Evolutionary conservation across 495 filamentous ascomycete genomes (phyloP), one percentile per base, ranked within the genome.

Genomic region (Aspergillus saccharolyticus): DNA sequence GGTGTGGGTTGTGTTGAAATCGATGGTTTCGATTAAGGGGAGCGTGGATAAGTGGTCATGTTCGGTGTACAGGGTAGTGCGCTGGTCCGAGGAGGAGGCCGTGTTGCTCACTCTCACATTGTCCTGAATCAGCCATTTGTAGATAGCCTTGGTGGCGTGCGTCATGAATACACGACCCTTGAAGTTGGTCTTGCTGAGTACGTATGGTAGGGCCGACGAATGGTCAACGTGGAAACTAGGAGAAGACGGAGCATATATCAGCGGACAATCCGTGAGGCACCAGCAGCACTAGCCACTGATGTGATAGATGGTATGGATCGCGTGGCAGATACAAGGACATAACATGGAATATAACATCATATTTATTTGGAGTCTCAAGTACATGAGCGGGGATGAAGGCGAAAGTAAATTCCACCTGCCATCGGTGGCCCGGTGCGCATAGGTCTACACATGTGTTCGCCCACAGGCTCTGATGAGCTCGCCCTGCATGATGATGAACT

Each of bases 121-220:
- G 74, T 98, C 94, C 70, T 96, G 91, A 52, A 97, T 96, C 33
- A 98, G 80, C 91, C 93, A 97, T 78, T 97, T 97, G 80, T 98
- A 98, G 72, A 98, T 98, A 58, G 94, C 94, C 73, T 97, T 97
- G 21, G 94, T 98, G 5, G 94, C 89, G 75, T 97, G 94, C 22
- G 94, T 98, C 93, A 97, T 98, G 76, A 97, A 97, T 56, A 97
- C 91, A 24, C 92, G 85, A 53, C 94, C 94, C 60, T 88, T 86
- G 80, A 98, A 98, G 67, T 95, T 96, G 47, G 94, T 97, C 74
- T 98, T 97, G 57, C 93, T 87, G 67, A 98, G 83, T 55, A 98
- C 94, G 71, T 97, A 98, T 33, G 94, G 94, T 22, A 98, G 80
- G 17, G 93, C 94, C 19, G 93, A 92, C 4, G 94, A 96, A 76